phyloP scores from a whole-genome alignment of 306 rosid genomes.

The Prosopis cineraria region DNA sequence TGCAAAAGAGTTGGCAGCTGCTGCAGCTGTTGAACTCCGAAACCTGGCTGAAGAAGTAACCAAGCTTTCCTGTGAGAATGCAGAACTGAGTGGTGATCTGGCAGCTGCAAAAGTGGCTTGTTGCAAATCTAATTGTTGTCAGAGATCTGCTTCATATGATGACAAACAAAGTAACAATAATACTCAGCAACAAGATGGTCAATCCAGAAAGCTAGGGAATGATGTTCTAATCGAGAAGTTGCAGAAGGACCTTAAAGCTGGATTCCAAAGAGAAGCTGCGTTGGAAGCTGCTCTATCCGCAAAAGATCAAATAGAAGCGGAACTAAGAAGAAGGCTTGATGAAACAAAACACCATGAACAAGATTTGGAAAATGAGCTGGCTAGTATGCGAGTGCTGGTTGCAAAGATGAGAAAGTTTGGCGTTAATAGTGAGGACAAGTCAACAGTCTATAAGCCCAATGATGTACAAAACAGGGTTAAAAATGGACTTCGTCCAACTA shows the following conservation, averaged over 20 bases:
- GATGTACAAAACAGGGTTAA: conserved; percentile 41
- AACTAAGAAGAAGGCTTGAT: conserved; percentile 58
- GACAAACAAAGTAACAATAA: conserved; percentile 42
- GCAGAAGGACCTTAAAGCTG: conserved; percentile 66
- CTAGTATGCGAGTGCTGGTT: conserved; percentile 62
- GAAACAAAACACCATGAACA: conserved; percentile 62
- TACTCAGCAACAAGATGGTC: conserved; percentile 43
- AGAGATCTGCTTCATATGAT: conserved; percentile 46
- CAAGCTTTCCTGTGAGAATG: conserved; percentile 75
- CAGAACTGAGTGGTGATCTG: conserved; percentile 64
- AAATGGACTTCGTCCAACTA: conserved; percentile 42
- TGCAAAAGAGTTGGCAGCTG: conserved; percentile 89
- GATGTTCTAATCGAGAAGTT: conserved; percentile 54
- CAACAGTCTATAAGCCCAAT: conserved; percentile 44
- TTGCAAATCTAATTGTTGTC: conserved; percentile 50
- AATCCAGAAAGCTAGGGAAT: conserved; percentile 43
- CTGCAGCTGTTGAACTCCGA: conserved; percentile 83
- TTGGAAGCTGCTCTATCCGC: conserved; percentile 54
- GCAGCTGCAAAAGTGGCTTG: conserved; percentile 52
- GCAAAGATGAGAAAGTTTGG: conserved; percentile 56
- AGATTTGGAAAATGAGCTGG: conserved; percentile 75
- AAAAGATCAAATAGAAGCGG: conserved; percentile 64
- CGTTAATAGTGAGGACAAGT: conserved; percentile 45
- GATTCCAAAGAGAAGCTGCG: conserved; percentile 69
- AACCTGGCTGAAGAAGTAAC: conserved; percentile 90